These are phyloP conservation scores for Beauveria varroae DNA, from an alignment of 2,329 filamentous ascomycete genomes.

Conservation along the genomic window DNA sequence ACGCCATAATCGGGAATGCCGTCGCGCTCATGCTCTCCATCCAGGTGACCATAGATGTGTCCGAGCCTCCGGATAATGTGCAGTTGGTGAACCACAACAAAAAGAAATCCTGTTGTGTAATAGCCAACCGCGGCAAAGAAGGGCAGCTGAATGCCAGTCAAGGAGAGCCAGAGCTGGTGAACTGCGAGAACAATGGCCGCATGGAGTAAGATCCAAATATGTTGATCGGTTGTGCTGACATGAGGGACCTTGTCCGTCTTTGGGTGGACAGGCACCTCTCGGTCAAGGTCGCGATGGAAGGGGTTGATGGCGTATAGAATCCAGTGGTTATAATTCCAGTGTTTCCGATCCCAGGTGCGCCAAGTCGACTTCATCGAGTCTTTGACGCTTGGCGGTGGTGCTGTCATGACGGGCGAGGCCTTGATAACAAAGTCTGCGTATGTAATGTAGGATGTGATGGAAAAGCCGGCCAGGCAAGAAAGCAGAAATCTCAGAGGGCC, in stretches of 20 bases:
- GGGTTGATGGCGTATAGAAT: slow-evolving; percentile 22
- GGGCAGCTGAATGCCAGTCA: slow-evolving; percentile 21
- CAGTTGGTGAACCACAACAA: slow-evolving; percentile 29
- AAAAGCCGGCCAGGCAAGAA: neutral
- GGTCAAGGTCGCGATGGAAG: slow-evolving; percentile 20
- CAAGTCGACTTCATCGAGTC: slow-evolving; percentile 31
- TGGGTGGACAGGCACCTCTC: slow-evolving; percentile 26
- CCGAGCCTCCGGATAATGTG: slow-evolving; percentile 28
- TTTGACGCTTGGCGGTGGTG: slow-evolving; percentile 12
- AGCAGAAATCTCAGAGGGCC: neutral
- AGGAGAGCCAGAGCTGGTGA: slow-evolving; percentile 26
- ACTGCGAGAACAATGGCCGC: slow-evolving; percentile 26
- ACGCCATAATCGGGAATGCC: slow-evolving; percentile 31
- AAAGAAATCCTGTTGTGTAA: slow-evolving; percentile 29
- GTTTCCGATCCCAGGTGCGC: slow-evolving; percentile 18
- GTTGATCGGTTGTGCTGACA: slow-evolving; percentile 24
- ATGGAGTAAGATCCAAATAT: slow-evolving; percentile 31
- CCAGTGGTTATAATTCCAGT: slow-evolving; percentile 24
- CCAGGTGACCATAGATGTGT: slow-evolving; percentile 30
- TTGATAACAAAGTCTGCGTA: neutral
- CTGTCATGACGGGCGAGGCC: neutral
- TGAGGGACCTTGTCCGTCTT: slow-evolving; percentile 32
- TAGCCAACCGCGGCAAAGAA: slow-evolving; percentile 24
- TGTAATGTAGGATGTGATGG: neutral
- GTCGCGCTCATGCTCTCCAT: slow-evolving; percentile 34